Evolutionary conservation across 139 green algal species (phyloP), one percentile per base, ranked within the genome.

Genomic region (Micractinium conductrix): DNA sequence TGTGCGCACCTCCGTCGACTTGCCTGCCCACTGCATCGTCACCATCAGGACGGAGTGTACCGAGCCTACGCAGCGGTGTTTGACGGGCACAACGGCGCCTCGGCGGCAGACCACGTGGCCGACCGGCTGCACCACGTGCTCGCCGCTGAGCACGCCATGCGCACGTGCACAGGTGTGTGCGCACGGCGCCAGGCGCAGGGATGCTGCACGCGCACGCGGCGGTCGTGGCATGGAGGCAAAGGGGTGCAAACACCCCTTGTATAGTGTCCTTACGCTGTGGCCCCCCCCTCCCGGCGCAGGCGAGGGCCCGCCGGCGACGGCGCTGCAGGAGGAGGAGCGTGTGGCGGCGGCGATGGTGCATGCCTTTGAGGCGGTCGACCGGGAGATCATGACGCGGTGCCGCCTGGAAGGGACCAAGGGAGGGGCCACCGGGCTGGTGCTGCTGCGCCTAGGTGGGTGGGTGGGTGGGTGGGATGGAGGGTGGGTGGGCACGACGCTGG

Each of bases 51-150:
- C 55, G 93, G 91, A 1, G 86, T 92, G 60, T 75, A 55, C 40
- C 84, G 90, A 62, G 85, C 87, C 69, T 95, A 94, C 83, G 93
- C 89, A 0, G 92, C 75, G 12, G 88, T 96, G 26, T 96, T 92
- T 83, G 93, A 96, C 73, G 85, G 85, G 0, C 93, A 96, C 91
- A 96, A 96, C 60, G 93, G 93, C 26, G 85, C 87, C 2, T 74
- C 85, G 7, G 87, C 93, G 0, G 93, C 93, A 5, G 92, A 96
- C 44, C 84, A 91, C 33, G 91, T 88, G 22, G 87, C 87, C 28
- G 67, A 65, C 2, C 70, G 88, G 30, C 85, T 96, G 80, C 93
- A 96, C 58, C 63, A 86, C 79, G 63, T 95, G 45, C 68, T 96
- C 83, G 92, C 93, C 0, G 74, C 55, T 2, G 81, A 96, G 53